phyloP scores from a whole-genome alignment of 176 grass and related monocot species.

The Aechmea fasciata region DNA sequence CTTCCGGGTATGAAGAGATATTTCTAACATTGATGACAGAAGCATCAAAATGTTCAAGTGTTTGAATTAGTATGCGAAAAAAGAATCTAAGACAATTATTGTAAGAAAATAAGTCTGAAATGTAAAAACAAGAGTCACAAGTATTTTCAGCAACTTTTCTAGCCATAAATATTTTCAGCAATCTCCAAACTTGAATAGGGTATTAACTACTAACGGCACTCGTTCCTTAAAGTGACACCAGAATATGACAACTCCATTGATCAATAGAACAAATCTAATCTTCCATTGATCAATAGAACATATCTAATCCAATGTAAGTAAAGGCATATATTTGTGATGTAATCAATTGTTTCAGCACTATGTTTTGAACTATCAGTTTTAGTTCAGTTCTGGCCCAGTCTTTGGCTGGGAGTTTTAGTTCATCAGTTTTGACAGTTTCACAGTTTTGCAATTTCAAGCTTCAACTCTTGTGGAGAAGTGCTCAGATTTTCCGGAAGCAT shows the following conservation, averaged over 20 bases:
- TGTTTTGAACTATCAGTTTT: too few relatives aligned
- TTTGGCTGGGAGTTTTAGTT: too few relatives aligned
- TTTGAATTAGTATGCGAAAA: neutral
- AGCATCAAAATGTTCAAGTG: neutral
- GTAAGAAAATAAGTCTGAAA: neutral
- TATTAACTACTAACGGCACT: neutral
- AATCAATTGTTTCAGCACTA: too few relatives aligned
- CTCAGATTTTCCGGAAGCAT: too few relatives aligned
- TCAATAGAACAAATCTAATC: neutral
- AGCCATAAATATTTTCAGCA: neutral
- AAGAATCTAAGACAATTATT: neutral
- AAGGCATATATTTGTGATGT: neutral
- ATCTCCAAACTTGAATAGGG: neutral
- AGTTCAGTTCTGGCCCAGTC: too few relatives aligned
- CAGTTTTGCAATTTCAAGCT: too few relatives aligned
- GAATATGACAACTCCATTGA: neutral
- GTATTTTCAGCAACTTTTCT: neutral
- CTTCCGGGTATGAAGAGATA: conserved; percentile 40
- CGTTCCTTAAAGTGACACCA: neutral
- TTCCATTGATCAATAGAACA: neutral
- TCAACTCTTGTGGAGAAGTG: too few relatives aligned
- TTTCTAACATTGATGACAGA: neutral
- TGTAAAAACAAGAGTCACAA: neutral
- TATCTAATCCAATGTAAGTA: neutral
- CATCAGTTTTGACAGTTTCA: too few relatives aligned